Evolutionary conservation across 306 rosid genomes (phyloP), one percentile per base, ranked within the genome.

Genomic region (Ceratonia siliqua): DNA sequence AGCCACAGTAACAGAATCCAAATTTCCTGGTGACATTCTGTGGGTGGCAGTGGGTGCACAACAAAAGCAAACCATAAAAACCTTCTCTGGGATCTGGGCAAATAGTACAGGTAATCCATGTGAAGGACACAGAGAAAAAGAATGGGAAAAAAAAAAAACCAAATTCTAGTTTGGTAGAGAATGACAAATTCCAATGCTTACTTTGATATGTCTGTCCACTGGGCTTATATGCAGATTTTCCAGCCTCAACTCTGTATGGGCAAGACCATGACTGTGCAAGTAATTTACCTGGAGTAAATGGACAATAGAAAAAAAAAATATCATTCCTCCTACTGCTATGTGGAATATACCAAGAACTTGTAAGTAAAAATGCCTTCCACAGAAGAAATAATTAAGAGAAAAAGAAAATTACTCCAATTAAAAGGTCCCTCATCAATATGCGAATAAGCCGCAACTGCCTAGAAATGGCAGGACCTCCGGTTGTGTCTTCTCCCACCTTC

Each of bases 141-240:
- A 70, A 42, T 54, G 68, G 62, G 78, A 22, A 74, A 61, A 82
- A 22, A 74, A 61, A 33, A 39, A 33, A 35, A 20, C 59, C 46
- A 43, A 42, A 50, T 39, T 70, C 10, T 30, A 70, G 30, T 62
- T 41, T 73, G 22, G 3, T 33, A 66, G 52, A 73, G 63, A 66
- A 38, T 22, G 43, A 20, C 62, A 48, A 36, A 12, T 38, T 20
- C 18, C 49, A 5, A 56, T 78, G 78, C 96, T 88, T 85, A 94
- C 98, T 88, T 94, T 94, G 74, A 94, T 90, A 85, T 94, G 98
- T 77, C 95, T 87, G 79, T 94, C 98, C 69, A 94, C 86, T 30
- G 97, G 98, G 86, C 98, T 91, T 80, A 94, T 82, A 87, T 94
- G 98, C 78, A 94, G 89, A 78, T 91, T 94, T 83, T 94, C 98